Percentiles rank a stretch among this genome's conserved stretches.
Conservation (phyloP, 768 basidiomycete genomes). For the Naganishia kalamii region DNA sequence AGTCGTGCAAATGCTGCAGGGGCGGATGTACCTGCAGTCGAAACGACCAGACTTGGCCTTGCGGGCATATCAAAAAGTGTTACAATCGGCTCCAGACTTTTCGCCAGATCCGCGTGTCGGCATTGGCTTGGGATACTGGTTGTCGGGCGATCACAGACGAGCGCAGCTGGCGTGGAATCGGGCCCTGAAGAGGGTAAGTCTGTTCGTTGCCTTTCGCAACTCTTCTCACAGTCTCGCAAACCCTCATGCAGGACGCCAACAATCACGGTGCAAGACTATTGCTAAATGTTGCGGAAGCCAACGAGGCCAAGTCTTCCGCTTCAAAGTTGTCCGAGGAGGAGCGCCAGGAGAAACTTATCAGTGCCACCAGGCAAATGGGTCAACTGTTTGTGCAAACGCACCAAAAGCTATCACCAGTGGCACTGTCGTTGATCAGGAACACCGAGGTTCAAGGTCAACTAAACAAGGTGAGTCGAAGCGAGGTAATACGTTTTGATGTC, state of each 20-base stretch:
- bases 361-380: conserved; percentile 61
- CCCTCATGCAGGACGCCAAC: conserved; percentile 57
- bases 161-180: conserved; percentile 88
- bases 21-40: conserved; percentile 73
- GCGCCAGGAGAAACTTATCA: conserved; percentile 38
- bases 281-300: conserved; percentile 78
- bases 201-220: neutral
- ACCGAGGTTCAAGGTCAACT: conserved; percentile 53
- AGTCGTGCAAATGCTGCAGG: conserved; percentile 74
- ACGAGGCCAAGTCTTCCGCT: conserved; percentile 70
- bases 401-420: conserved; percentile 60
- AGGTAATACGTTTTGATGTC: too few species aligned
- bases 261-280: conserved; percentile 75
- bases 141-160: conserved; percentile 70
- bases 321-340: conserved; percentile 52
- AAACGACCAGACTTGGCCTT: conserved; percentile 72
- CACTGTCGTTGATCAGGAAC: conserved; percentile 73
- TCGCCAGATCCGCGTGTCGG: conserved; percentile 88
- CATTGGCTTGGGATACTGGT: conserved; percentile 89
- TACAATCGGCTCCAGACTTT: conserved; percentile 68
- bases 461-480: conserved; percentile 24
- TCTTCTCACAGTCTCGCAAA: neutral
- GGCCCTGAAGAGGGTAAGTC: conserved; percentile 71
- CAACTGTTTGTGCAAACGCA: conserved; percentile 63
- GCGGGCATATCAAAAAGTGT: conserved; percentile 75